These are phyloP conservation scores for Tuber microsphaerosporum DNA, from an alignment of 495 filamentous ascomycete species.

Conservation along the genomic window DNA sequence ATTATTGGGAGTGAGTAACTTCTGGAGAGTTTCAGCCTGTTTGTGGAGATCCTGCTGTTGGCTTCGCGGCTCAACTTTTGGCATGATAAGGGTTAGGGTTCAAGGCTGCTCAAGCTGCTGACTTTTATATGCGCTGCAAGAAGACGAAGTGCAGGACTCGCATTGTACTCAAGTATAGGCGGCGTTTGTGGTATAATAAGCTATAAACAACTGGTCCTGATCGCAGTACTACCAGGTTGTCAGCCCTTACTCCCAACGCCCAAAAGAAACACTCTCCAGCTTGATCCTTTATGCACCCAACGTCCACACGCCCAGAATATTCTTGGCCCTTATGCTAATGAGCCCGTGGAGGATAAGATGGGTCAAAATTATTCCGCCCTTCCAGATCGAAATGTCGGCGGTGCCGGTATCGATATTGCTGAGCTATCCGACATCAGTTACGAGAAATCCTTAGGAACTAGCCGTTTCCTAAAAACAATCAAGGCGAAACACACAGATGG, in stretches of 20 bases:
- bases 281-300: background rate
- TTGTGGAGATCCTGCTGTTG: background rate
- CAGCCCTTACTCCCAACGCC: background rate
- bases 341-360: slow-evolving; percentile 52
- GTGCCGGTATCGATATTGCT: slow-evolving; percentile 85
- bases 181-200: background rate
- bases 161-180: background rate
- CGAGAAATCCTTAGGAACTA: slow-evolving; percentile 85
- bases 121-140: background rate
- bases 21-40: background rate
- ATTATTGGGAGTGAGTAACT: background rate
- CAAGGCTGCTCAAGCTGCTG: background rate
- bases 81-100: background rate
- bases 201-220: background rate
- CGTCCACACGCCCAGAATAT: background rate
- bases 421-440: slow-evolving; percentile 84
- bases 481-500: slow-evolving; percentile 83
- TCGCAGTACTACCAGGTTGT: background rate
- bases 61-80: background rate
- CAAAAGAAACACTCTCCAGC: background rate
- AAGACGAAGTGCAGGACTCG: background rate
- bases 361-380: slow-evolving; percentile 95
- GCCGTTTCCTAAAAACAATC: slow-evolving; percentile 96
- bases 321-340: background rate
- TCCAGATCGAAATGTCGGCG: slow-evolving; percentile 59